phyloP scores from a whole-genome alignment of 73 alveolate genomes.

The Stentor coeruleus region DNA sequence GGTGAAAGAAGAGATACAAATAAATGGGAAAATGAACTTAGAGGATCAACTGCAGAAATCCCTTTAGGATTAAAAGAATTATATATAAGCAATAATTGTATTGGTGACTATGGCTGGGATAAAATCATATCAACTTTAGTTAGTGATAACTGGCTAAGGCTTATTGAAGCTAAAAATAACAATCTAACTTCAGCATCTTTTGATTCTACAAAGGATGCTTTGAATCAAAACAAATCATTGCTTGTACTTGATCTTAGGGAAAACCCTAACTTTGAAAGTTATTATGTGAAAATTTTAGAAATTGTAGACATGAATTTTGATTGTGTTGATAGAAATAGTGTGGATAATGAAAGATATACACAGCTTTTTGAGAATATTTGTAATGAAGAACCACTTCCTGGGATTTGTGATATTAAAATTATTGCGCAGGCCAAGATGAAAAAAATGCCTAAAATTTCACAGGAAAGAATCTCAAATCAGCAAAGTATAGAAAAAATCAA shows the following conservation, averaged over 20 bases:
- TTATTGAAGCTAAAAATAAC: neutral
- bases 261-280: neutral
- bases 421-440: too few species aligned
- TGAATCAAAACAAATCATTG: neutral
- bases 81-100: neutral
- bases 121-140: neutral
- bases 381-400: neutral
- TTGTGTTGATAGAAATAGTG: too few species aligned
- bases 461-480: too few species aligned
- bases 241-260: conserved; percentile 9
- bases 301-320: neutral
- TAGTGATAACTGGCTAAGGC: conserved; percentile 5
- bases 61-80: neutral
- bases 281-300: neutral
- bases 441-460: neutral
- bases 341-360: neutral
- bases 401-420: too few species aligned
- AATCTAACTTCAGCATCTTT: neutral
- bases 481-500: neutral
- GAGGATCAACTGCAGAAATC: conserved; percentile 6
- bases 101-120: conserved; percentile 17
- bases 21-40: neutral
- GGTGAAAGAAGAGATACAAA: conserved; percentile 23
- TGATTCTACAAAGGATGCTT: neutral
- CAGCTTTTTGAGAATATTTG: neutral